These are phyloP conservation scores for Beta vulgaris DNA, from an alignment of 148 eudicot species.

Conservation along the genomic window DNA sequence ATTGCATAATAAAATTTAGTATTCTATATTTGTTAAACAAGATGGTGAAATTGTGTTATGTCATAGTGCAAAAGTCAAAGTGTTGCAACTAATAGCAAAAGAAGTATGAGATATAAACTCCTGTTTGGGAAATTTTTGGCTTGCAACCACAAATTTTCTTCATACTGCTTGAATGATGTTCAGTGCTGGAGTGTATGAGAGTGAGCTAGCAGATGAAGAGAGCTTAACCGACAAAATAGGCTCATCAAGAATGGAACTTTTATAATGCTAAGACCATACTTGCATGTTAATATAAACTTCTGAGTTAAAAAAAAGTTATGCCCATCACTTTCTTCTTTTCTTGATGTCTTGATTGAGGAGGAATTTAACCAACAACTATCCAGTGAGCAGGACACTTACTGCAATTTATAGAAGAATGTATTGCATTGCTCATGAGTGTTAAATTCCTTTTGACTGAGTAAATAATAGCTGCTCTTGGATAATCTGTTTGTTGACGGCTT, in stretches of 20 bases:
- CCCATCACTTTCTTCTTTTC: background rate
- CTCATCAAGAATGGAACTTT: background rate
- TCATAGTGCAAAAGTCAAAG: too few species aligned
- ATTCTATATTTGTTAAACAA: too few species aligned
- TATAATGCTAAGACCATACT: background rate
- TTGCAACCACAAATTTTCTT: background rate
- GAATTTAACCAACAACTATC: background rate
- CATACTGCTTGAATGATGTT: background rate
- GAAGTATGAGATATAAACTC: background rate
- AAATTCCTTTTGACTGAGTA: background rate
- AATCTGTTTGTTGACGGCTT: background rate
- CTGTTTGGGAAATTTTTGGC: background rate
- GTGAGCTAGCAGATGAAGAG: background rate
- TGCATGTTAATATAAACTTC: background rate
- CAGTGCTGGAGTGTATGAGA: background rate
- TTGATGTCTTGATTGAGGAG: slow-evolving; percentile 6
- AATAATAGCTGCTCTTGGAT: background rate
- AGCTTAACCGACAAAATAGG: background rate
- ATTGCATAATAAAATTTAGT: too few species aligned
- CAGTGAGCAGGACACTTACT: background rate
- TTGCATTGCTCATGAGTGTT: background rate
- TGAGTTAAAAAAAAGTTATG: background rate
- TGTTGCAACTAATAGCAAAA: too few species aligned
- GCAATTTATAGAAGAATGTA: background rate
- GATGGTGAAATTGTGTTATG: too few species aligned